These are phyloP conservation scores for Euphorbia pulcherrima DNA, from an alignment of 345 rosid species.

Conservation along the genomic window DNA sequence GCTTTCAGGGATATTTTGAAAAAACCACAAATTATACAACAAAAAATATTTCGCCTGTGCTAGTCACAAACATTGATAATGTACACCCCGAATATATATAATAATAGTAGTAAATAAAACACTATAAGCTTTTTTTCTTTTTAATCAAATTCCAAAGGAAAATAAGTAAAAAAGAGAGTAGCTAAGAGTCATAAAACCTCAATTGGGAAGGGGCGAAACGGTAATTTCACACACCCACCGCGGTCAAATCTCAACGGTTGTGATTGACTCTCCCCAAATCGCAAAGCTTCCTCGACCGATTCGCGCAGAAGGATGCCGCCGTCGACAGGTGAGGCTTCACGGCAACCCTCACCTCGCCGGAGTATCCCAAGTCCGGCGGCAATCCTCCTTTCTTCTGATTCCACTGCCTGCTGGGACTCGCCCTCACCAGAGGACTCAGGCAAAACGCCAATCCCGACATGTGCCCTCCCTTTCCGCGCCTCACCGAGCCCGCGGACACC, in stretches of 20 bases:
- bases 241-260: conserved; percentile 50
- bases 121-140: background rate
- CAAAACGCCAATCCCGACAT: conserved; percentile 67
- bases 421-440: conserved; percentile 83
- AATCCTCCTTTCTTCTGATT: conserved; percentile 51
- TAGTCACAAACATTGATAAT: background rate
- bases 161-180: background rate
- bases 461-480: conserved; percentile 36
- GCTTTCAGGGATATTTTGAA: background rate
- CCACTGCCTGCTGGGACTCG: conserved; percentile 71
- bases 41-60: background rate
- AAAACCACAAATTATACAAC: conserved; percentile 4
- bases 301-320: conserved; percentile 68
- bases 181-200: background rate
- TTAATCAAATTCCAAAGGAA: background rate
- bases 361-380: conserved; percentile 42
- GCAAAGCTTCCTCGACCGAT: conserved; percentile 81
- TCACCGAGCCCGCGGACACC: conserved; percentile 29
- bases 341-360: conserved; percentile 49
- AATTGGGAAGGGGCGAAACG: conserved; percentile 29
- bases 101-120: too few relatives aligned
- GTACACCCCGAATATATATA: background rate
- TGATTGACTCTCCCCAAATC: conserved; percentile 71
- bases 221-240: conserved; percentile 7
- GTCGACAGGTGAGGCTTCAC: conserved; percentile 61